phyloP scores from a whole-genome alignment of 148 eudicot species.

The Linanthus parryae region DNA sequence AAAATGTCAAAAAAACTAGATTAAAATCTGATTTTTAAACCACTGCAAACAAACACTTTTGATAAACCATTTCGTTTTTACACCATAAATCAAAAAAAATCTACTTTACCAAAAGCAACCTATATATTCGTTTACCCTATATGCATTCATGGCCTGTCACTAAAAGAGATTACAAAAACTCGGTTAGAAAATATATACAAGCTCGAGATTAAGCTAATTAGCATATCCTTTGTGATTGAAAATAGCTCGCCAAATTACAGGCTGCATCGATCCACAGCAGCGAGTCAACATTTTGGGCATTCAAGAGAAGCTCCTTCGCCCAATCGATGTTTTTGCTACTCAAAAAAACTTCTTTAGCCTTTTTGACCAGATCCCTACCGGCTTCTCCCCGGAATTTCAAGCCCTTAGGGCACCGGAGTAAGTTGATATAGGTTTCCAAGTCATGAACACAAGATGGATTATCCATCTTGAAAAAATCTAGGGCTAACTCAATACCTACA shows the following conservation, averaged over 20 bases:
- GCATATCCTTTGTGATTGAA: conserved; percentile 4
- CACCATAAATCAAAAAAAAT: too few relatives aligned
- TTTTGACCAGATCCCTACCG: conserved; percentile 2
- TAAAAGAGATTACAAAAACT: too few relatives aligned
- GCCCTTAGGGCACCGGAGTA: conserved; percentile 16
- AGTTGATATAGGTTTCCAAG: conserved; percentile 24
- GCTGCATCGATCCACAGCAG: conserved; percentile 21
- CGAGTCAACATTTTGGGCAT: conserved; percentile 9
- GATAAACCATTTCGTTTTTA: too few relatives aligned
- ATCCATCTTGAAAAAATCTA: conserved; percentile 29
- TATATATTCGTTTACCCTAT: too few relatives aligned
- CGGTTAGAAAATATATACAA: too few relatives aligned
- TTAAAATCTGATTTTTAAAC: too few relatives aligned
- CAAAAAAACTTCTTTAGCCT: conserved; percentile 11
- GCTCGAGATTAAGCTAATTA: too few relatives aligned
- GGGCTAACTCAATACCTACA: conserved; percentile 33
- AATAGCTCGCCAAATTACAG: conserved; percentile 16
- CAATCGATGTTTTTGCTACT: conserved; percentile 8
- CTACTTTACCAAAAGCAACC: too few relatives aligned
- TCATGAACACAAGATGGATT: conserved; percentile 38
- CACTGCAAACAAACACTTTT: too few relatives aligned
- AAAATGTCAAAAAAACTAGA: too few relatives aligned
- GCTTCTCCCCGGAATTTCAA: conserved; percentile 11
- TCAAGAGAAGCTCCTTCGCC: conserved; percentile 13
- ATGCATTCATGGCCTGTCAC: too few relatives aligned